phyloP scores from a whole-genome alignment of 2,329 filamentous ascomycete species.

The Moelleriella libera region DNA sequence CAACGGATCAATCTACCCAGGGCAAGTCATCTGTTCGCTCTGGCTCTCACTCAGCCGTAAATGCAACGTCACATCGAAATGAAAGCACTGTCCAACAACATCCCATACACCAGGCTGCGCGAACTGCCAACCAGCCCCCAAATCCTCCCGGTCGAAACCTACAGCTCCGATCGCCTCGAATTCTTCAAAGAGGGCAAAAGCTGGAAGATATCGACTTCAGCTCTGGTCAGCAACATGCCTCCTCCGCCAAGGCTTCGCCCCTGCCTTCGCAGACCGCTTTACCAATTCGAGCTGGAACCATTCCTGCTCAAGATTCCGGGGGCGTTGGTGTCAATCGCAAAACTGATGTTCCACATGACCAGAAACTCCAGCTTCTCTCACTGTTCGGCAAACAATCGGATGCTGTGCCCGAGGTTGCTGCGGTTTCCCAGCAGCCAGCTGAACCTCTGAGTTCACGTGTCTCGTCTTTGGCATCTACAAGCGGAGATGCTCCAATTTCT shows the following conservation, averaged over 20 bases:
- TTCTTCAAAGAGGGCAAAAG: conserved; percentile 20
- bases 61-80: conserved; percentile 3
- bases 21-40: background rate
- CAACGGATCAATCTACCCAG: background rate
- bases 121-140: too few relatives aligned
- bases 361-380: conserved; percentile 34
- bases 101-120: too few relatives aligned
- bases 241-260: conserved; percentile 9
- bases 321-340: background rate
- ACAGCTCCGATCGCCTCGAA: conserved; percentile 14
- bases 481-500: conserved; percentile 39
- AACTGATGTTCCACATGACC: conserved; percentile 13
- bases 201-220: conserved; percentile 6
- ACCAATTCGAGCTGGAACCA: conserved; percentile 1
- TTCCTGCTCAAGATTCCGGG: background rate
- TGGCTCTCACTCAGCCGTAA: background rate
- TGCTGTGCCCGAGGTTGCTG: background rate
- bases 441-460: conserved; percentile 20
- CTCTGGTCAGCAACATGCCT: conserved; percentile 3
- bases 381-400: conserved; percentile 39
- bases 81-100: background rate
- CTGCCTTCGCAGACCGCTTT: conserved; percentile 8
- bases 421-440: background rate
- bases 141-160: background rate
- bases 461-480: conserved; percentile 28